Percentiles rank a stretch among this genome's conserved stretches.
Conservation (phyloP, 140 eudicot species). For the Ambrosia hybrid region DNA sequence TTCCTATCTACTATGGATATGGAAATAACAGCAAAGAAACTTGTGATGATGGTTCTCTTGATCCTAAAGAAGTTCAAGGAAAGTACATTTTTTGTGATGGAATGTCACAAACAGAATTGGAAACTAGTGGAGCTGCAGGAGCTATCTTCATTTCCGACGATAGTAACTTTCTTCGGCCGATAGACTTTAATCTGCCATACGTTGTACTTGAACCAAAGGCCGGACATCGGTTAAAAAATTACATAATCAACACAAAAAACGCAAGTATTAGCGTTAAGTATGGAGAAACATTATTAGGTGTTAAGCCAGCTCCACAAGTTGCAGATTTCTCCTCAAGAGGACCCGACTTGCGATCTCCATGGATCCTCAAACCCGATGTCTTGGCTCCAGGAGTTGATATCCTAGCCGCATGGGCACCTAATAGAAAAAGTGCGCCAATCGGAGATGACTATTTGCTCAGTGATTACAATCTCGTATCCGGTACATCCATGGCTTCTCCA, state of each 20-base stretch:
- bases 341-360: slow-evolving; percentile 34
- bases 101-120: slow-evolving; percentile 16
- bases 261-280: slow-evolving; percentile 41
- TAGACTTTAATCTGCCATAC: slow-evolving; percentile 36
- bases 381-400: slow-evolving; percentile 52
- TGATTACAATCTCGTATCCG: slow-evolving; percentile 41
- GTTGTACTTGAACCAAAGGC: slow-evolving; percentile 25
- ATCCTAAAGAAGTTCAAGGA: slow-evolving; percentile 45
- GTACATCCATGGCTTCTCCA: slow-evolving; percentile 60
- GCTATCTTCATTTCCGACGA: slow-evolving; percentile 39
- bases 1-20: slow-evolving; percentile 45
- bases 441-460: slow-evolving; percentile 31
- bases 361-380: slow-evolving; percentile 56
- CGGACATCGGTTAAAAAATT: slow-evolving; percentile 29
- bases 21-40: slow-evolving; percentile 45
- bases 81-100: slow-evolving; percentile 43
- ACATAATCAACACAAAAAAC: slow-evolving; percentile 30
- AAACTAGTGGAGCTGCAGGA: slow-evolving; percentile 38
- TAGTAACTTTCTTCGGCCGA: slow-evolving; percentile 30
- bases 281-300: slow-evolving; percentile 37
- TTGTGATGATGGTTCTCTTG: slow-evolving; percentile 37
- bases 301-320: slow-evolving; percentile 46
- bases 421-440: slow-evolving; percentile 31
- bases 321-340: slow-evolving; percentile 54
- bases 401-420: slow-evolving; percentile 56